Evolutionary conservation across 2,329 filamentous ascomycete genomes (phyloP).

Genomic region (Endothia cerciana): DNA sequence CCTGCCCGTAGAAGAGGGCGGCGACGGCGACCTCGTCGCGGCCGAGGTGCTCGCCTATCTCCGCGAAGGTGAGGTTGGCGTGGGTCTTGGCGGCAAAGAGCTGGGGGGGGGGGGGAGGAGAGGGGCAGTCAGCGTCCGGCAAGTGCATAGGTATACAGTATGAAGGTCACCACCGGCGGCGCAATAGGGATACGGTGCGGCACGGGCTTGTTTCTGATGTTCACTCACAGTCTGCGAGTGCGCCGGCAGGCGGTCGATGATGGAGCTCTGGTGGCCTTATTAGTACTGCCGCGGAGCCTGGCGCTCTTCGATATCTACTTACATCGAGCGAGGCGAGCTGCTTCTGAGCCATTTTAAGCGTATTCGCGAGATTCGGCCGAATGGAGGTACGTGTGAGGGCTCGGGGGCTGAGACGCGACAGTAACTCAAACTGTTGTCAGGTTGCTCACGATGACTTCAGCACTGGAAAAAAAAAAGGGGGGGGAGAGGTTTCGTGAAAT

Average conservation of each 20-base stretch:
- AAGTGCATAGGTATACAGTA: too few relatives aligned
- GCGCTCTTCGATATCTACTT: slow-evolving; percentile 28
- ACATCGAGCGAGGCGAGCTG: slow-evolving; percentile 43
- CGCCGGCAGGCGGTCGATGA: slow-evolving; percentile 69
- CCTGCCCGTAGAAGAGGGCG: slow-evolving; percentile 84
- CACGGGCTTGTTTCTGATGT: neutral
- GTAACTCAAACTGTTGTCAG: neutral
- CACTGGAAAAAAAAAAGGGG: too few relatives aligned
- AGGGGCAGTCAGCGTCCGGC: neutral
- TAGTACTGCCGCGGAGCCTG: neutral
- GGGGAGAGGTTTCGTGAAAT: neutral
- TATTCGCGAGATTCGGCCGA: neutral
- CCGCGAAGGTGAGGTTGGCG: slow-evolving; percentile 77
- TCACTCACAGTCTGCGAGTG: slow-evolving; percentile 59
- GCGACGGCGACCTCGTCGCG: slow-evolving; percentile 84
- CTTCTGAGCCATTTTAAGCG: slow-evolving; percentile 26
- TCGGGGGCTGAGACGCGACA: neutral
- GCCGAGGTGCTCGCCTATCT: slow-evolving; percentile 72
- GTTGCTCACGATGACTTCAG: neutral
- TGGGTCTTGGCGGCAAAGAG: slow-evolving; percentile 82
- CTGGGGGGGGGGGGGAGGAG: neutral
- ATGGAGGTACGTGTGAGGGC: neutral
- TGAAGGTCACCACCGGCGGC: too few relatives aligned
- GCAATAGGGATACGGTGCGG: too few relatives aligned
- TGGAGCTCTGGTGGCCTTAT: slow-evolving; percentile 44